Conservation (phyloP, 2,329 filamentous ascomycete genomes). For the Aspergillus phoenicis region DNA sequence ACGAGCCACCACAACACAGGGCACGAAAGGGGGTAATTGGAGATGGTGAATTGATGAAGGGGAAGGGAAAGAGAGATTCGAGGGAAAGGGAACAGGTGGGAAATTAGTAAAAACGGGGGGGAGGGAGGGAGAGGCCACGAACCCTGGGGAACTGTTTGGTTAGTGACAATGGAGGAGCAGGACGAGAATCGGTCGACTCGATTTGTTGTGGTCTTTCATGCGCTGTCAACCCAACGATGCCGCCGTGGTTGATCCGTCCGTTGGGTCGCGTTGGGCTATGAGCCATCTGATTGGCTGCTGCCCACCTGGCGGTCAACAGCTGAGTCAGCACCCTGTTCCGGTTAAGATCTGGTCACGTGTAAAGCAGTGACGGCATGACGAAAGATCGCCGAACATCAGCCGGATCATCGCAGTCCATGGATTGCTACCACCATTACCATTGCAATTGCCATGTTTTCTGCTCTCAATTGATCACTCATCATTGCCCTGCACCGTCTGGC, state of each 20-base stretch:
- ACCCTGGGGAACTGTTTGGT: constrained; percentile 16
- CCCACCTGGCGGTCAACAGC: constrained; percentile 25
- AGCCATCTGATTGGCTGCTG: constrained; percentile 31
- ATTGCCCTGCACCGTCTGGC: too few relatives aligned
- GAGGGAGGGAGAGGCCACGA: background rate
- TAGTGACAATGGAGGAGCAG: constrained; percentile 9
- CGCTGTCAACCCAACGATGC: constrained; percentile 30
- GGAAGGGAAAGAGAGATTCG: constrained; percentile 15
- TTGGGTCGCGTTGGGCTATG: constrained; percentile 39
- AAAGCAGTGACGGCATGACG: constrained; percentile 16
- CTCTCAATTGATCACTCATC: background rate
- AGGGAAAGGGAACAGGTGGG: constrained; percentile 22
- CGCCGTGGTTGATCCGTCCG: constrained; percentile 36
- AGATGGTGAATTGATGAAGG: constrained; percentile 23
- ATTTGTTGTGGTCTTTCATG: constrained; percentile 54
- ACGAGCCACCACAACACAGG: constrained; percentile 25
- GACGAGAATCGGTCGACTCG: constrained; percentile 35
- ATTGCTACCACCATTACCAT: too few relatives aligned
- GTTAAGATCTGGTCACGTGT: constrained; percentile 16
- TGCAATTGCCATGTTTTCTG: background rate
- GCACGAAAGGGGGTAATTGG: constrained; percentile 24
- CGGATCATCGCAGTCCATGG: background rate
- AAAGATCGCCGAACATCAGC: constrained; percentile 7
- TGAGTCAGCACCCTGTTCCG: constrained; percentile 19
- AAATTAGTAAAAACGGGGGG: constrained; percentile 13